Evolutionary conservation across 139 green algal genomes (phyloP), one percentile per base, ranked within the genome.

Genomic region (Spirogloea muscicola): DNA sequence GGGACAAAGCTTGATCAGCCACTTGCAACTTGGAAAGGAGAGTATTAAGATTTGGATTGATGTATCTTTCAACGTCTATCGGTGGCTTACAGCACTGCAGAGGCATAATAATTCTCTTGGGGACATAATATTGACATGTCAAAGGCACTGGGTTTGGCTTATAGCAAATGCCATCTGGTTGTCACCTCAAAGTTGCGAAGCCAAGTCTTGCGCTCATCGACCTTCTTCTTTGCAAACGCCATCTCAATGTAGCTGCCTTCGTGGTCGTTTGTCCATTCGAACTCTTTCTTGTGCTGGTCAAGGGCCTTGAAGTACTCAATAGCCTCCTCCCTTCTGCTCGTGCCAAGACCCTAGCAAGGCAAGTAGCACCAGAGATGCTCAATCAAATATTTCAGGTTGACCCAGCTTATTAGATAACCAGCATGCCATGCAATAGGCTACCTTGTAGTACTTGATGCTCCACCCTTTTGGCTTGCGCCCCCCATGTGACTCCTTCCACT

Each of bases 381-480:
- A 51, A 25, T 51, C 43, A 51, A 51, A 51, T 10, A n/a, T n/a
- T n/a, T n/a, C n/a, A n/a, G n/a, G n/a, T 51, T 51, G 43, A 25
- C 10, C 10, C 16, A 25, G 13, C 43, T 51, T 51, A 51, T 51
- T 10, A 25, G 43, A 16, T 16, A 16, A 51, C 16, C 13, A 51
- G 43, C 13, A 51, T 51, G 16, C 13, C 10, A 25, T 10, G 43
- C 16, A 51, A 16, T 10, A 16, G 10, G 43, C 13, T 51, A 81
- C 91, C 84, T 99, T 99, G 82, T 99, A 99, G 90, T 99, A 99
- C 89, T 99, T 99, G 85, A 97, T 91, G 10, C 76, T 84, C 95
- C 95, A 99, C 58, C 89, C 89, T 3, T 57, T 73, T 0, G 76
- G 72, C 0, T 75, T 72, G 36, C 49, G 76, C 36, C 67, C 75